These are phyloP conservation scores for Suhomyces maxii DNA, from an alignment of 1,139 yeast species.

Conservation along the genomic window DNA sequence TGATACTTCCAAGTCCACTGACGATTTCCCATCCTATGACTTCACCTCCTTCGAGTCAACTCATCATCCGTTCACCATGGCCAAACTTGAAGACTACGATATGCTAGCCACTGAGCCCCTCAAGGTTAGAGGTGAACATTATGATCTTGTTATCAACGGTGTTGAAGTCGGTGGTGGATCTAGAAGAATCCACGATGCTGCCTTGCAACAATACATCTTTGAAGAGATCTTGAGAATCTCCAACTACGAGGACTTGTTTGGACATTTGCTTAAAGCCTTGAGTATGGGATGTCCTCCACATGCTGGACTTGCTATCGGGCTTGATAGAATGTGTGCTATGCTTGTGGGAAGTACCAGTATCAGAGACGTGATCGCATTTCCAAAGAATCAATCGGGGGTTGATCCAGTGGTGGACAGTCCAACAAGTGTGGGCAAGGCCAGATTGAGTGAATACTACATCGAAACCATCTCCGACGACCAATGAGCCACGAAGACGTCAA, in stretches of 20 bases:
- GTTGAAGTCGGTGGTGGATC: slow-evolving; percentile 98
- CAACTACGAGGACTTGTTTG: slow-evolving; percentile 68
- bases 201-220: slow-evolving; percentile 70
- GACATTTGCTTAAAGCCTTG: slow-evolving; percentile 80
- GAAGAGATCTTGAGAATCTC: slow-evolving; percentile 53
- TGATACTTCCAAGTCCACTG: slow-evolving; percentile 31
- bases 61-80: slow-evolving; percentile 98
- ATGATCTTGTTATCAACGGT: slow-evolving; percentile 91
- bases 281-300: slow-evolving; percentile 97
- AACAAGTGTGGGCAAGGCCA: slow-evolving; percentile 51
- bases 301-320: slow-evolving; percentile 95
- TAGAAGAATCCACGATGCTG: slow-evolving; percentile 86
- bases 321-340: slow-evolving; percentile 93
- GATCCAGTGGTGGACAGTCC: slow-evolving; percentile 92
- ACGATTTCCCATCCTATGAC: slow-evolving; percentile 63
- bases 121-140: slow-evolving; percentile 84
- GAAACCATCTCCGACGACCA: slow-evolving; percentile 6
- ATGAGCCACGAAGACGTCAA: too few relatives aligned
- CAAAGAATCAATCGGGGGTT: slow-evolving; percentile 84
- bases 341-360: slow-evolving; percentile 71
- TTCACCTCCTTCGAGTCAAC: slow-evolving; percentile 58
- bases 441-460: slow-evolving; percentile 54
- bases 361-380: slow-evolving; percentile 93
- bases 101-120: slow-evolving; percentile 56
- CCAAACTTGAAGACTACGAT: slow-evolving; percentile 65